phyloP scores from a whole-genome alignment of 169 alveolate genomes.

The Plasmodium sp. region DNA sequence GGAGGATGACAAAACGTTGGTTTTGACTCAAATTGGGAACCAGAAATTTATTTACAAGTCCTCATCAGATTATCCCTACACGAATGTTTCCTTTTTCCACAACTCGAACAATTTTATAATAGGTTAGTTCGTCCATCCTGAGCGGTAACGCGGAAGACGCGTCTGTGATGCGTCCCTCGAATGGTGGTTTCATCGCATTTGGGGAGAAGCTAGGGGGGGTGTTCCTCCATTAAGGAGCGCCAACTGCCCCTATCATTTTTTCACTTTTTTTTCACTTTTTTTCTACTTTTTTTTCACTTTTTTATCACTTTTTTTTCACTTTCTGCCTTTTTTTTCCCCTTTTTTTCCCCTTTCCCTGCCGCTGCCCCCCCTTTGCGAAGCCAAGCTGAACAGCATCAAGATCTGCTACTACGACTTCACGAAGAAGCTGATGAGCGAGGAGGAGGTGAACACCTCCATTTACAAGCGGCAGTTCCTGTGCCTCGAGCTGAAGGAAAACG shows the following conservation, averaged over 20 bases:
- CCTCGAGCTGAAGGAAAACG: slow-evolving; percentile 54
- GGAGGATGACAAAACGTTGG: slow-evolving; percentile 51
- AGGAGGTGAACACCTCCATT: slow-evolving; percentile 63
- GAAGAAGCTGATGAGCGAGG: slow-evolving; percentile 54
- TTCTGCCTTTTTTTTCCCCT: too few species aligned
- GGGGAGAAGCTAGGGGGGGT: background rate
- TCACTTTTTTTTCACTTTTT: background rate
- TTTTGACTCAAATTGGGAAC: slow-evolving; percentile 51
- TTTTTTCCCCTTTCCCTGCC: too few species aligned
- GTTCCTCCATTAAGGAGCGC: background rate
- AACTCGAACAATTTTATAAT: slow-evolving; percentile 52
- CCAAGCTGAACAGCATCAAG: slow-evolving; percentile 54
- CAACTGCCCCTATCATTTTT: background rate
- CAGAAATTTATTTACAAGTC: slow-evolving; percentile 69
- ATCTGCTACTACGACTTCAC: slow-evolving; percentile 67
- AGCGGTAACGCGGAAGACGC: background rate
- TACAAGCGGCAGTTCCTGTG: slow-evolving; percentile 65
- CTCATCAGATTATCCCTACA: slow-evolving; percentile 49
- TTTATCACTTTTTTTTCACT: too few species aligned
- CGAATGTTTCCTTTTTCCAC: slow-evolving; percentile 64
- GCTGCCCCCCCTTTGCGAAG: background rate
- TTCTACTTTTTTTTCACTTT: too few species aligned
- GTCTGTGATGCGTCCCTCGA: background rate
- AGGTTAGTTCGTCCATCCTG: slow-evolving; percentile 15
- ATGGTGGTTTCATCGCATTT: background rate